These are phyloP conservation scores for Verticillium nonalfalfae DNA, from an alignment of 2,329 filamentous ascomycete genomes.

Conservation along the genomic window DNA sequence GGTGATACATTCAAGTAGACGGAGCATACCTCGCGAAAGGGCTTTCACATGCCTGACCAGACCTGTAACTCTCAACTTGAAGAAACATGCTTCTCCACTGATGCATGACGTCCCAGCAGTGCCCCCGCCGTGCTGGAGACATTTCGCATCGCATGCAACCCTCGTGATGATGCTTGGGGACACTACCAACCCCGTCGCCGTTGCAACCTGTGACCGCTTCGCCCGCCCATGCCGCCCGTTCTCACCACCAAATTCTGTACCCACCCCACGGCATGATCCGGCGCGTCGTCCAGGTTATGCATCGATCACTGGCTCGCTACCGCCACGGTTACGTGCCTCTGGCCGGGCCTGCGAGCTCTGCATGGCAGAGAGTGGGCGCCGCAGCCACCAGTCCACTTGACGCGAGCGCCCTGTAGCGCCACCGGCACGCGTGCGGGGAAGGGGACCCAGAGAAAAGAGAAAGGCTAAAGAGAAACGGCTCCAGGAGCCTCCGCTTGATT, in stretches of 20 bases:
- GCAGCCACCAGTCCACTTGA: neutral
- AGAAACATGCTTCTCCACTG: no score
- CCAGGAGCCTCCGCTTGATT: neutral
- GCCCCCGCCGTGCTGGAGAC: no score
- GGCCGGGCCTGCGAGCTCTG: neutral
- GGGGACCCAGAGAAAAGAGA: neutral
- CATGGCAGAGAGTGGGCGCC: neutral
- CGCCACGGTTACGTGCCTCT: neutral
- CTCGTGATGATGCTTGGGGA: neutral
- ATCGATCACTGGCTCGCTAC: neutral
- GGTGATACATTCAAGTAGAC: no score
- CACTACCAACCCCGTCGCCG: neutral
- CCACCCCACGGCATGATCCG: neutral
- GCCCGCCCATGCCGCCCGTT: neutral
- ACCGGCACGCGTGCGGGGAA: neutral
- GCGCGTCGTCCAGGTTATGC: neutral
- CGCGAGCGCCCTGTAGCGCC: neutral
- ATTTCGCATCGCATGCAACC: neutral
- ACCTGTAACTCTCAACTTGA: no score
- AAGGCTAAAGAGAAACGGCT: neutral
- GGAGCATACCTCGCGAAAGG: no score
- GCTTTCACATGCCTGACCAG: no score
- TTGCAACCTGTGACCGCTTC: neutral
- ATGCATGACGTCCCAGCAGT: neutral
- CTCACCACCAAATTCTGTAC: neutral